These are phyloP conservation scores for Macrolepiota fuliginosa DNA, from an alignment of 768 basidiomycete genomes.

Conservation along the genomic window DNA sequence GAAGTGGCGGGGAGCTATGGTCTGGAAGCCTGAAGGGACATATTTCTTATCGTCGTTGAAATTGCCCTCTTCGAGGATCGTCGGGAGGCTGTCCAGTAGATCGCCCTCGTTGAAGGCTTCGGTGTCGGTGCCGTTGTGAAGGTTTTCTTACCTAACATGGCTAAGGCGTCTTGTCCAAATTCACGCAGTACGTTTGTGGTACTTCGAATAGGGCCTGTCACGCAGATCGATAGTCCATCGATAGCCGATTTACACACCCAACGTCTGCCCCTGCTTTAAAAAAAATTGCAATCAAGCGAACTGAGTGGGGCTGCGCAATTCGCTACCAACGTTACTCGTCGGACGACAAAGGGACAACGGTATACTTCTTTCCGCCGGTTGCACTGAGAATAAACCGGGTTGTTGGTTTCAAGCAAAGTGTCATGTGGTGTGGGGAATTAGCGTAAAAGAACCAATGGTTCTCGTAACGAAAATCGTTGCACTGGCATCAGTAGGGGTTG, in stretches of 20 bases:
- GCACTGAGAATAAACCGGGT: neutral
- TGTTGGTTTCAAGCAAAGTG: neutral
- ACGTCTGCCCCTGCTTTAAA: neutral
- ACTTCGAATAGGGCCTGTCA: neutral
- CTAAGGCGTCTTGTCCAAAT: neutral
- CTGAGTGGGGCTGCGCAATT: neutral
- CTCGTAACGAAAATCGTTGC: slow-evolving; percentile 5
- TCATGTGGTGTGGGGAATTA: slow-evolving; percentile 5
- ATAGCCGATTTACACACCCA: neutral
- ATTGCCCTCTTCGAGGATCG: neutral
- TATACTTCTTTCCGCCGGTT: neutral
- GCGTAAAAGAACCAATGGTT: neutral
- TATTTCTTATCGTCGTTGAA: neutral
- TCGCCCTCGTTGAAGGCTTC: neutral
- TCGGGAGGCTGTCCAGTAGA: neutral
- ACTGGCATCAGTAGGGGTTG: neutral
- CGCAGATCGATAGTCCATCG: neutral
- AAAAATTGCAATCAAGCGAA: neutral
- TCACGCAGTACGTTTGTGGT: neutral
- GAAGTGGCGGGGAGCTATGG: neutral
- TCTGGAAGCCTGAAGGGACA: neutral
- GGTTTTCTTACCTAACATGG: neutral
- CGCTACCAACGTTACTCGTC: neutral
- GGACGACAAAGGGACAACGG: neutral
- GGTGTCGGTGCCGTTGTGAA: neutral